These are phyloP conservation scores for Xylariaceae sp. DNA, from an alignment of 2,329 filamentous ascomycete genomes.

Conservation along the genomic window DNA sequence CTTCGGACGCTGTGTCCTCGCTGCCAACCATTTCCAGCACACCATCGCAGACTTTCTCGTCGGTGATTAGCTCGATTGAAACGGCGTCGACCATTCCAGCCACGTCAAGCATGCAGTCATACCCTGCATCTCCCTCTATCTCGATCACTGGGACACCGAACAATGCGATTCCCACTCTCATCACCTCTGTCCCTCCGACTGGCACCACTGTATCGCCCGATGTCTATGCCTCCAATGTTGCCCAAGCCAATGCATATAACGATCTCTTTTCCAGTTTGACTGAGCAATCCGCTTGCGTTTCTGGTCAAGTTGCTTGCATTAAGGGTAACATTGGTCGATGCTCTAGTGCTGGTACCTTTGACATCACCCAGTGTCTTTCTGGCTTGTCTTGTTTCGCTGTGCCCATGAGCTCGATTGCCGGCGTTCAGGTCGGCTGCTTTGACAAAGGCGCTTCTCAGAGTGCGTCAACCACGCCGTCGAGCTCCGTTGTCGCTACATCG, in stretches of 20 bases:
- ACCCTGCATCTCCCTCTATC: conserved; percentile 22
- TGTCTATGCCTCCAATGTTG: conserved; percentile 42
- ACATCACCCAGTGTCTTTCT: conserved; percentile 35
- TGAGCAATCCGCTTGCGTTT: conserved; percentile 42
- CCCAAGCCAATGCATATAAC: conserved; percentile 43
- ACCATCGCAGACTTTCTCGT: neutral
- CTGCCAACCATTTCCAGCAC: neutral
- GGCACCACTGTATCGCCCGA: conserved; percentile 39
- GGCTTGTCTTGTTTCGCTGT: conserved; percentile 47
- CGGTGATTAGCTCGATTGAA: neutral
- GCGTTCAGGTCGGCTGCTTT: conserved; percentile 47
- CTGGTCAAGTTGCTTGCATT: conserved; percentile 49
- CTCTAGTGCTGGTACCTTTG: conserved; percentile 37
- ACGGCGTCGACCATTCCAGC: conserved; percentile 9
- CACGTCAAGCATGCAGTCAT: conserved; percentile 18
- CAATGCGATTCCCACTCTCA: conserved; percentile 39
- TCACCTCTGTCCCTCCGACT: conserved; percentile 31
- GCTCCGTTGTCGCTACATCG: conserved; percentile 9
- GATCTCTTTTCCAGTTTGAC: conserved; percentile 41
- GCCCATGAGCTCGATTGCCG: conserved; percentile 45
- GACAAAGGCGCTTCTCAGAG: conserved; percentile 27
- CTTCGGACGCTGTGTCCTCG: conserved; percentile 3
- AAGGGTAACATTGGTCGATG: conserved; percentile 46
- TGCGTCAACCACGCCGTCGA: conserved; percentile 10
- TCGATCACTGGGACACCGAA: conserved; percentile 37